Conservation (phyloP, 305 asterid species). For the Fraxinus dipetala region DNA sequence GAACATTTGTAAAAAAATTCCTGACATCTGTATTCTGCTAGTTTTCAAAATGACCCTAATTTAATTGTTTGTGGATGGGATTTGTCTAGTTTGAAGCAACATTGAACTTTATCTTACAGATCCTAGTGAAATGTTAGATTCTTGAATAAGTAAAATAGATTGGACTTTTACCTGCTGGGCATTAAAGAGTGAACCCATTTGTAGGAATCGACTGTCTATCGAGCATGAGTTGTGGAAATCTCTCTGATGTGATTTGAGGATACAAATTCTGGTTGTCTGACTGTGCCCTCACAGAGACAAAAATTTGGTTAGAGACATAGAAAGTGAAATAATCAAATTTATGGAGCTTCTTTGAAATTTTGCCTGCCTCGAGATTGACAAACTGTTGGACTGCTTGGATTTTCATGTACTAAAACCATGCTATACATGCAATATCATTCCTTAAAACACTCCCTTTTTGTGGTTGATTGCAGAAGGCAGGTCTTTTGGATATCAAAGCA, state of each 20-base stretch:
- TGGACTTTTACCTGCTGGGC: background rate
- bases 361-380: background rate
- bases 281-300: background rate
- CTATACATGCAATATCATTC: constrained; percentile 20
- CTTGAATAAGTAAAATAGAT: background rate
- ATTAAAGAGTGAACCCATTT: background rate
- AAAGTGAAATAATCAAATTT: background rate
- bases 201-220: background rate
- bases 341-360: constrained; percentile 2
- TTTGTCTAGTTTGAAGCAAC: background rate
- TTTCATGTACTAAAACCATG: constrained; percentile 10
- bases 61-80: background rate
- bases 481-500: constrained; percentile 99
- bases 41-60: background rate
- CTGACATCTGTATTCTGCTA: background rate
- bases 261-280: background rate
- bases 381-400: constrained; percentile 13
- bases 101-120: background rate
- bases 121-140: background rate
- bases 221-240: background rate
- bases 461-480: constrained; percentile 67
- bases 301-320: background rate
- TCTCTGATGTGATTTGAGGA: background rate
- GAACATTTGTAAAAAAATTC: background rate
- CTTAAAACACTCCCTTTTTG: constrained; percentile 14